These are phyloP conservation scores for Trametes coccinea DNA, from an alignment of 768 basidiomycete species.

Conservation along the genomic window DNA sequence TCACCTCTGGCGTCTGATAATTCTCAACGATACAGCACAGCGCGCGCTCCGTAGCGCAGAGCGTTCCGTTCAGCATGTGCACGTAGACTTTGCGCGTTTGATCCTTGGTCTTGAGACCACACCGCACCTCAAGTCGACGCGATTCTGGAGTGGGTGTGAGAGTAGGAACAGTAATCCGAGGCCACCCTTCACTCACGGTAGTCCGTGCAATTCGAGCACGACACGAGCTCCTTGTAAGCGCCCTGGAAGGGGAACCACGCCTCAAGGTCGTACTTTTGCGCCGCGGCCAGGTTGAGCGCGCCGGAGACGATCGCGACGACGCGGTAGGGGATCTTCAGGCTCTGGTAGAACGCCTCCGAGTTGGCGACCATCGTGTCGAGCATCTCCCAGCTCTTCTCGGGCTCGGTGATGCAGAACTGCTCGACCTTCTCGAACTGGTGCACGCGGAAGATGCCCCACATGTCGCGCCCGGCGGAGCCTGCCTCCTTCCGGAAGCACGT, in stretches of 20 bases:
- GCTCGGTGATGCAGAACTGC: slow-evolving; percentile 93
- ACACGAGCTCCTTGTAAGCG: slow-evolving; percentile 95
- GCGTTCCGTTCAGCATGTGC: slow-evolving; percentile 98
- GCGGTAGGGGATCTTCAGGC: slow-evolving; percentile 88
- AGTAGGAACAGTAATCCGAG: not conserved
- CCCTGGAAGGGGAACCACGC: slow-evolving; percentile 99
- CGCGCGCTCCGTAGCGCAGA: slow-evolving; percentile 96
- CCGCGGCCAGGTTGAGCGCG: slow-evolving; percentile 93
- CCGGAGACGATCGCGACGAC: slow-evolving; percentile 95
- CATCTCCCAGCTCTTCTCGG: slow-evolving; percentile 92
- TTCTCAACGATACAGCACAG: slow-evolving; percentile 98
- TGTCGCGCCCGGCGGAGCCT: slow-evolving; percentile 94
- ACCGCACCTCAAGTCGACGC: slow-evolving; percentile 88
- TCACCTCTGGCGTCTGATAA: slow-evolving; percentile 91
- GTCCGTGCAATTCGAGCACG: slow-evolving; percentile 98
- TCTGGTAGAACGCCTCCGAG: slow-evolving; percentile 95
- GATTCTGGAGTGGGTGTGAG: slow-evolving; percentile 58
- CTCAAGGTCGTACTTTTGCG: slow-evolving; percentile 97
- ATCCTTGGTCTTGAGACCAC: slow-evolving; percentile 88
- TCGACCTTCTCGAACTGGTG: slow-evolving; percentile 99
- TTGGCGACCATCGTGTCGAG: slow-evolving; percentile 89
- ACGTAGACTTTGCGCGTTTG: slow-evolving; percentile 92
- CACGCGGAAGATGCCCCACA: slow-evolving; percentile 99
- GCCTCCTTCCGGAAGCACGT: slow-evolving; percentile 99
- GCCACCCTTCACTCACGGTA: slow-evolving; percentile 70